Base-by-base conservation (phyloP, 148 eudicot species). In the Cornus kousa region DNA sequence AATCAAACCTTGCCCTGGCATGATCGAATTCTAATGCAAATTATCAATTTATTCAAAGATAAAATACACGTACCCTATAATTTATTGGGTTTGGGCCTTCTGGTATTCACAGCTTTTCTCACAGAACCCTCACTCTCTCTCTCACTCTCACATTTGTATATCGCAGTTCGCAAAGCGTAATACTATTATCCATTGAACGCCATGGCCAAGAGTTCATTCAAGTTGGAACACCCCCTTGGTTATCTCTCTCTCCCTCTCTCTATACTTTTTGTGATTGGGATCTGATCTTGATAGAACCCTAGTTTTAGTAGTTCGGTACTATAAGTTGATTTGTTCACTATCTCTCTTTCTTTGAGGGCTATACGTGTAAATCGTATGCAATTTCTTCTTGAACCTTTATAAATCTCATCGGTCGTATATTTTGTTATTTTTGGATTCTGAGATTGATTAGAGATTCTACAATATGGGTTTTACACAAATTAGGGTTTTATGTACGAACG, bases 191-290 rank as follows among this genome's bases (percentile, higher is more conserved):
- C 37, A 68, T 11, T 67, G 74, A 69, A 72, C 82, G 78, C 73
- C 80, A 91, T 93, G 97, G 90, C 95, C 46, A 93, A 89, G 79
- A 86, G 90, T 81, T 88, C 92, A 48, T 93, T 93, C 92, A 93
- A 88, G 87, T 78, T 85, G 50, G 95, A 91, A 80, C 97, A 93
- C 75, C 97, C 97, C 55, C 95, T 93, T 19, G 97, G 97, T 91
- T 80, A 46, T 48, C 46, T 39, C 73, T 39, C 73, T 68, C 32
- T 43, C 74, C 40, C 53, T 78, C 35, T 75, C 73, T 78, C 35
- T 75, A 73, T 73, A 46, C 35, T 14, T 67, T 31, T 70, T 24
- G 16, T 60, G 16, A 46, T 74, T 55, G 3, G 5, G 67, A 62
- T 55, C 50, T 35, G 33, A 60, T 77, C 53, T 53, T 16, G 7